Percentiles rank a stretch among this genome's conserved stretches.
Evolutionary conservation across 495 filamentous ascomycete species (phyloP).

Genomic region (Staphylotrichum tortipilum): DNA sequence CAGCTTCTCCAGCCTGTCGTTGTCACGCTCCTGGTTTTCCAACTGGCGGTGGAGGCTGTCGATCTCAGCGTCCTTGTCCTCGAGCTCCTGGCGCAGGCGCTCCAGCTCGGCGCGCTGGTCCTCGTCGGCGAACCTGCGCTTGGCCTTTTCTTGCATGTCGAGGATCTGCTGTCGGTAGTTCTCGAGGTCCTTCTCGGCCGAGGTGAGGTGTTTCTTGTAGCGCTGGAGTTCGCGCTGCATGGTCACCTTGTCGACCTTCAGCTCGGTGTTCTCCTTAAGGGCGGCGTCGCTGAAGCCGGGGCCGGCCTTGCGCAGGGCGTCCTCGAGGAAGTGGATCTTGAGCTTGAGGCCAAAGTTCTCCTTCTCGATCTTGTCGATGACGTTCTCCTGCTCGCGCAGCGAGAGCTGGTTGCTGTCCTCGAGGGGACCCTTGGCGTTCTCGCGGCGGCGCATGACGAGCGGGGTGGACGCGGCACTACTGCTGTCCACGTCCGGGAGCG

Average conservation of each 20-base stretch:
- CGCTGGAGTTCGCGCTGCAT: conserved; percentile 77
- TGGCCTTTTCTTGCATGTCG: conserved; percentile 70
- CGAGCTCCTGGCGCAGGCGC: conserved; percentile 41
- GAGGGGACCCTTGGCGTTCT: conserved; percentile 51
- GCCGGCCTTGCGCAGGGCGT: conserved; percentile 71
- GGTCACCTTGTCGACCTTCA: conserved; percentile 82
- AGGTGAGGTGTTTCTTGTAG: conserved; percentile 68
- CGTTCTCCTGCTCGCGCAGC: conserved; percentile 86
- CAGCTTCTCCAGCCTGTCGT: conserved; percentile 40
- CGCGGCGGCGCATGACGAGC: conserved; percentile 52
- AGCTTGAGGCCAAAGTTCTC: conserved; percentile 74
- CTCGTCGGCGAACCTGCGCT: conserved; percentile 61
- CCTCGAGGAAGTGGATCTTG: conserved; percentile 73
- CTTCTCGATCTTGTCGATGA: conserved; percentile 93
- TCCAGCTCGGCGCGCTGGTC: conserved; percentile 52
- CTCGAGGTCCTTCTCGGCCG: conserved; percentile 74
- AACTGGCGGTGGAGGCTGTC: conserved; percentile 43
- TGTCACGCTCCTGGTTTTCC: conserved; percentile 39
- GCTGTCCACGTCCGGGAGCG: conserved; percentile 55
- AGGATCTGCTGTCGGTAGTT: conserved; percentile 65
- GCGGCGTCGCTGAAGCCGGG: conserved; percentile 80
- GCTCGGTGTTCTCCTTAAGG: conserved; percentile 86
- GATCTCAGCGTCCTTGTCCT: conserved; percentile 45
- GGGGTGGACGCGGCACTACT: conserved; percentile 79
- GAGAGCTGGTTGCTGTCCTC: conserved; percentile 81